Base-by-base conservation (phyloP, 805 yeast species). In the Hanseniaspora thailandica region DNA sequence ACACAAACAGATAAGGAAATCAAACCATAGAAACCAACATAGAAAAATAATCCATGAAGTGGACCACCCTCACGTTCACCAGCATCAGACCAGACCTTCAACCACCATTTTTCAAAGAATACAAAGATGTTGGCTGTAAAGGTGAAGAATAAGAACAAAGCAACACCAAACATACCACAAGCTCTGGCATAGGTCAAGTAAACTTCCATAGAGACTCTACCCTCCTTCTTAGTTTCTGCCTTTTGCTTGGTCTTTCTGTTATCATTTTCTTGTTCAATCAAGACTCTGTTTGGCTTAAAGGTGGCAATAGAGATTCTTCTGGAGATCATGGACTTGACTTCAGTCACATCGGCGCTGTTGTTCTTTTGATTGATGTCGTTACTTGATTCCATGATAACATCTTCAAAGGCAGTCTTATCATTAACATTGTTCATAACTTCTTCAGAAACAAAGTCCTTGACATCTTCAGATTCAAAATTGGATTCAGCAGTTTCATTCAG, bases 241-340 rank as follows among this genome's bases (percentile, higher is more conserved):
- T 73, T 71, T 62, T 74, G 77, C 15, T 75, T 72, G 2, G 79
- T 73, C 48, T 62, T 66, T 47, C 63, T 68, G 9, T 59, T 51
- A 26, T 64, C 64, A 12, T 59, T 57, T 15, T 60, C 64, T 30
- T 60, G 56, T 12, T 59, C 53, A 38, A 64, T 64, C 12, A 66
- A 54, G 7, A 69, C 63, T 31, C 71, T 67, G 25, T 63, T 59
- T 58, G 74, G 71, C 36, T 68, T 71, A 61, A 81, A 76, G 4
- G 86, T 74, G 4, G 84, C 86, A 35, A 78, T 60, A 57, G 85
- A 78, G 0, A 89, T 86, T 55, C 81, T 74, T 58, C 85, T 74
- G 15, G 65, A 61, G 39, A 57, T 55, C 33, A 52, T 20, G 10
- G 55, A 52, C 20, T 40, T 52, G 13, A 46, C 10, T 33, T 52